A percentile compares a stretch with the other conserved stretches of the same genome.
Conservation (phyloP, 2,329 filamentous ascomycete species). For the Pseudopithomyces maydicus region DNA sequence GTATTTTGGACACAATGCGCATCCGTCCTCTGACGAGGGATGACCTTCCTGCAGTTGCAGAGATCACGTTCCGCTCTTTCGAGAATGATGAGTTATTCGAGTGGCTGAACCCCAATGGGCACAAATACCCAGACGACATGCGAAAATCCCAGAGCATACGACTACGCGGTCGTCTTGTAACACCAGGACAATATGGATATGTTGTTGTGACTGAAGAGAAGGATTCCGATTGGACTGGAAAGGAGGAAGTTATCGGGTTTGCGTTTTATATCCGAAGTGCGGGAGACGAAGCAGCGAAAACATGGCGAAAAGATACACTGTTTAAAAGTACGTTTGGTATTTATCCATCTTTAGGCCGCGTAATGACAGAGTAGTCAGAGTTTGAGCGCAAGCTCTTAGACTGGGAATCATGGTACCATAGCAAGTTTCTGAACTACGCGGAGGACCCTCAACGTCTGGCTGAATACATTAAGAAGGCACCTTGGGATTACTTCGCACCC, state of each 20-base stretch:
- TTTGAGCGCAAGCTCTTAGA: conserved; percentile 23
- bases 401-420: conserved; percentile 25
- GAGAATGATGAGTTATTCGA: conserved; percentile 22
- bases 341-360: background rate
- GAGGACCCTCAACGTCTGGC: conserved; percentile 9
- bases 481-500: conserved; percentile 8
- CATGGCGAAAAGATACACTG: conserved; percentile 18
- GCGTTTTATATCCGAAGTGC: conserved; percentile 19
- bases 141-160: conserved; percentile 17
- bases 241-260: conserved; percentile 18
- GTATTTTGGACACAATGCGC: conserved; percentile 12
- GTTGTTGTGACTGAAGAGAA: conserved; percentile 21
- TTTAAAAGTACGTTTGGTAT: conserved; percentile 17
- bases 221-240: conserved; percentile 20
- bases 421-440: conserved; percentile 18
- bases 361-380: conserved; percentile 9
- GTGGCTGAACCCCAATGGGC: conserved; percentile 20
- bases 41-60: conserved; percentile 17
- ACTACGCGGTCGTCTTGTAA: conserved; percentile 19
- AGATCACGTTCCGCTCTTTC: conserved; percentile 18
- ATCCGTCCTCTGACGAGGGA: conserved; percentile 18
- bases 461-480: background rate
- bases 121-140: conserved; percentile 24
- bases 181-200: conserved; percentile 18
- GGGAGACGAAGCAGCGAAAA: conserved; percentile 13